Conservation (phyloP, 371 early-diverging fungal species). For the Vairimorpha ceranae region DNA sequence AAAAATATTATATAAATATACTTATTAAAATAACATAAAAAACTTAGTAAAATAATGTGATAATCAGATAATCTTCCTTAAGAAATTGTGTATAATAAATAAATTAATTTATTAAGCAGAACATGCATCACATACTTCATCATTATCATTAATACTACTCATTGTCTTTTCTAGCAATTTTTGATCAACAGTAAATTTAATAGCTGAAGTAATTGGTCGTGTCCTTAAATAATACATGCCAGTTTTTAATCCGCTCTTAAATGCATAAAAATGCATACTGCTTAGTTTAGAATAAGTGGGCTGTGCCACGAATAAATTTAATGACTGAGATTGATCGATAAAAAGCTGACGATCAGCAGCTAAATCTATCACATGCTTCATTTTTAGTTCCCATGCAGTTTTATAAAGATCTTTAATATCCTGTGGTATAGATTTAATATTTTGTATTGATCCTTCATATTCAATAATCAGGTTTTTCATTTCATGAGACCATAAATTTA, state of each 20-base stretch:
- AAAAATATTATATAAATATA: too few relatives aligned
- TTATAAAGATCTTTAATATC: constrained; percentile 87
- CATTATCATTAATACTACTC: constrained; percentile 33
- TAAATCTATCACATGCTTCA: constrained; percentile 69
- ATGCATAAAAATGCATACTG: constrained; percentile 97
- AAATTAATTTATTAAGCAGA: constrained; percentile 17
- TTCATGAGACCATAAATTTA: constrained; percentile 83
- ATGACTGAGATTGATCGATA: constrained; percentile 93
- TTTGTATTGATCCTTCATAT: constrained; percentile 81
- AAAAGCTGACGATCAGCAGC: constrained; percentile 84
- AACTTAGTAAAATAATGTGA: too few relatives aligned
- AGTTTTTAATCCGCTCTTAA: constrained; percentile 94
- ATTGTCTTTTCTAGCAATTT: constrained; percentile 42
- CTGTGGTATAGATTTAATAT: constrained; percentile 73
- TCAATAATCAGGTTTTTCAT: constrained; percentile 92
- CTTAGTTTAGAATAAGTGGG: constrained; percentile 82
- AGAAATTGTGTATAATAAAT: too few relatives aligned
- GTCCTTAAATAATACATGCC: constrained; percentile 98
- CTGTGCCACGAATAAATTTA: constrained; percentile 87
- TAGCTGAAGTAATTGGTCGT: constrained; percentile 88
- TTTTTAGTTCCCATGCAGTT: constrained; percentile 94
- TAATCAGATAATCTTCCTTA: too few relatives aligned
- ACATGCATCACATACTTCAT: constrained; percentile 24
- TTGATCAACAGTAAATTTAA: constrained; percentile 73
- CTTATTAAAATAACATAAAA: too few relatives aligned